Base-by-base conservation (phyloP, 164 flowering plant genomes). In the Sedum album region DNA sequence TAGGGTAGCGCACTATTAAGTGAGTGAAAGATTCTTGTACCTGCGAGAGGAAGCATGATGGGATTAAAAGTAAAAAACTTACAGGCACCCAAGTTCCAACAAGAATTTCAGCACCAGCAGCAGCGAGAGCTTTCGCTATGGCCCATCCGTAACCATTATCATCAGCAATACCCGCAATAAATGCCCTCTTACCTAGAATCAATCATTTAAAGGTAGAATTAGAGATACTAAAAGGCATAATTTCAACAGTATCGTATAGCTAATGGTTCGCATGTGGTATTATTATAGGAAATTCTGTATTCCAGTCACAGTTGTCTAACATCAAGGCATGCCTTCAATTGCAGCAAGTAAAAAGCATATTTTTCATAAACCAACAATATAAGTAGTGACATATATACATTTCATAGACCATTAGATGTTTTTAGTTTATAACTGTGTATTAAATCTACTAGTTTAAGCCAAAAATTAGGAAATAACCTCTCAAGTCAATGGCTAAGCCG, bases 61-160 rank as follows among this genome's bases (percentile, higher is more conserved):
- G 42, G 23, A 14, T 41, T 28, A 71, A 38, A 57, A 71, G 1
- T 36, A 21, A 31, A 55, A 53, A 21, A 66, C 69, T 48, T 65
- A 71, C 73, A 72, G 98, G 98, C 21, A 94, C 98, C 98, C 97
- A 91, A 69, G 98, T 91, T 26, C 97, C 98, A 33, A 94, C 83
- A 36, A 94, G 88, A 79, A 94, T 90, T 79, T 94, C 96, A 76
- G 99, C 99, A 70, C 99, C 99, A 0, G 99, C 97, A 72, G 99
- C 96, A 74, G 99, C 99, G 36, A 94, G 94, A 70, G 97, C 86
- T 76, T 91, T 94, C 60, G 99, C 99, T 23, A 94, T 94, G 10
- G 96, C 99, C 99, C 99, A 94, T 65, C 97, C 97, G 79, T 94
- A 91, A 35, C 97, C 97, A 77, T 86, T 88, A 72, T 91, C 99